Evolutionary conservation across 371 early-diverging fungal genomes (phyloP), one percentile per base, ranked within the genome.

Genomic region (Entomophthora muscae): DNA sequence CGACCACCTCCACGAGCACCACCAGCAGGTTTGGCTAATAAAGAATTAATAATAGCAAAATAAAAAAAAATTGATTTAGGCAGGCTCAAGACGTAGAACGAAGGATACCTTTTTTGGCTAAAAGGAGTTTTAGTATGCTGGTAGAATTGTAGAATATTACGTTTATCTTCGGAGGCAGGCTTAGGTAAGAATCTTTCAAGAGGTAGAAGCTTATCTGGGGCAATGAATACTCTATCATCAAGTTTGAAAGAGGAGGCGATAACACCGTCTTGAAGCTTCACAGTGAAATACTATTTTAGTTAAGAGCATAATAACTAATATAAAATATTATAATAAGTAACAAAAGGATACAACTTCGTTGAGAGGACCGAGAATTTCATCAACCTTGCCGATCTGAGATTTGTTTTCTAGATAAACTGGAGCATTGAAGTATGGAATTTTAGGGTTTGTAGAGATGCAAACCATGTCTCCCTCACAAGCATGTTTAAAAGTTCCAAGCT

Each of bases 351-450:
- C 63, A 28, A 97, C 90, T 73, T 98, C 93, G 75, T 93, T 95
- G 73, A 98, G 80, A 53, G 95, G 95, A 52, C 99, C 99, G 30
- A 98, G 82, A 66, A 99, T 96, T 76, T 99, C 99, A 68, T 99
- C 98, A n/a, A 99, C 94, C 71, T 97, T 97, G 68, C 99, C 99
- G 70, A 99, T 94, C 73, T 90, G 93, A 53, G 89, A 85, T 80
- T 98, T 96, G 83, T 95, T 94, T 70, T 92, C 89, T 63, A 94
- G 80, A 78, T 83, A 95, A 63, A 99, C 92, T 54, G 95, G 95
- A 1, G 99, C 95, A 74, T 98, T 99, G 81, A 98, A 98, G 81
- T 95, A 98, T 51, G 99, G 98, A 69, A 99, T 89, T 76, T 96
- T 90, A 63, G 78, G 68, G 75, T 89, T 91, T 66, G 82, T 87